These are phyloP conservation scores for Colletotrichum tamarilloi DNA, from an alignment of 2,329 filamentous ascomycete genomes.

Conservation along the genomic window DNA sequence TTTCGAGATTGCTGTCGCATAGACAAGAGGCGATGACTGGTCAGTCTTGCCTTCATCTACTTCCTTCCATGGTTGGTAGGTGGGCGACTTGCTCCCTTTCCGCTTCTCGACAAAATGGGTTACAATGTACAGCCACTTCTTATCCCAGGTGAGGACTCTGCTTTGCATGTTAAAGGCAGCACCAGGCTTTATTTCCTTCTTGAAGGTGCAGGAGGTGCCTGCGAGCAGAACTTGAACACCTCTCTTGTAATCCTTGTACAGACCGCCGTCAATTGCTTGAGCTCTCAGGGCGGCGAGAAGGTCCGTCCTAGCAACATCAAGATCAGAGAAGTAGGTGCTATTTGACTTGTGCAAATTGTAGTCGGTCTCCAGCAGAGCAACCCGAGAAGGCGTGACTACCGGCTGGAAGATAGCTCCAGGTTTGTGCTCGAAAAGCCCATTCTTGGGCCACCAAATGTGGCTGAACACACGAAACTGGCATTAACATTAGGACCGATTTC, in stretches of 20 bases:
- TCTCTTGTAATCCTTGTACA: slow-evolving; percentile 54
- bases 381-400: slow-evolving; percentile 72
- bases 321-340: slow-evolving; percentile 76
- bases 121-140: slow-evolving; percentile 46
- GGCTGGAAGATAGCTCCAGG: slow-evolving; percentile 50
- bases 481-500: background rate
- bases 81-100: slow-evolving; percentile 50
- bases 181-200: slow-evolving; percentile 77
- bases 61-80: slow-evolving; percentile 55
- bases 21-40: slow-evolving; percentile 37
- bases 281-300: slow-evolving; percentile 51
- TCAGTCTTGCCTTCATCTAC: slow-evolving; percentile 52
- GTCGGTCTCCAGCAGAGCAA: slow-evolving; percentile 70
- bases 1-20: slow-evolving; percentile 79
- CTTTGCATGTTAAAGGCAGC: slow-evolving; percentile 79
- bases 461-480: slow-evolving; percentile 47
- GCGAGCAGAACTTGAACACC: slow-evolving; percentile 72
- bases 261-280: slow-evolving; percentile 35
- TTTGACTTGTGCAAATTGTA: slow-evolving; percentile 82
- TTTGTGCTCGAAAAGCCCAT: slow-evolving; percentile 35
- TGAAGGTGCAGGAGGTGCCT: slow-evolving; percentile 78
- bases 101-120: slow-evolving; percentile 43
- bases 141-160: slow-evolving; percentile 46
- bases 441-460: slow-evolving; percentile 46
- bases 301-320: slow-evolving; percentile 61